Evolutionary conservation across 345 rosid species (phyloP), one percentile per base, ranked within the genome.

Genomic region (Sisymbrium altissimum): DNA sequence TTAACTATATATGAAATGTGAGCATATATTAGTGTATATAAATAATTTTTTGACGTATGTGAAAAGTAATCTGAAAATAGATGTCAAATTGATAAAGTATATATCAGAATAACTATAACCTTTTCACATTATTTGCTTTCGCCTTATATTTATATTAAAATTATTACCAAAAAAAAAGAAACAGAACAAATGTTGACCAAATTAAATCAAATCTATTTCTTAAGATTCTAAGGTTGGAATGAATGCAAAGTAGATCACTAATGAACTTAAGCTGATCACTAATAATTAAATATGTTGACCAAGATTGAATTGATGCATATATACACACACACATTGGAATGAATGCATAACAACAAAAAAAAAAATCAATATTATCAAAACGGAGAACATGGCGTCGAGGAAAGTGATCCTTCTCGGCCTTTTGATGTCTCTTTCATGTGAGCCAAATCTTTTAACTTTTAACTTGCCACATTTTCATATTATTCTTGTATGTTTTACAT

Each of bases 371-470:
- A 38, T 40, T 7, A 38, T 25, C 23, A 53, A 52, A 55, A 29
- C 4, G 27, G 41, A 68, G 44, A 69, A 69, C 43, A 69, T 57
- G 54, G 10, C 23, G 56, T 69, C 44, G 55, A 57, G 23, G 21
- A 69, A 57, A 69, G 44, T 19, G 36, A 18, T 69, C 41, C 19
- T 68, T 56, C 10, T 69, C 43, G 33, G 54, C 13, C 65, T 64
- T 64, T 32, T 32, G 56, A 29, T 64, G 3, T 45, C 41, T 12
- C 43, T 64, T 46, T 64, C 69, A 45, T 46, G 69, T 64, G 56
- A 64, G 69, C 13, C 11, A 43, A 23, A 45, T 64, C 68, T 64
- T 7, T 12, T 35, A 15, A 58, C 9, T 32, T 60, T 61, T 12
- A 19, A 58, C 64, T 36, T 58, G 36, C 36, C 64, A 11, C 64